These are phyloP conservation scores for Ustilago esculenta DNA, from an alignment of 1,284 basidiomycete genomes.

Conservation along the genomic window DNA sequence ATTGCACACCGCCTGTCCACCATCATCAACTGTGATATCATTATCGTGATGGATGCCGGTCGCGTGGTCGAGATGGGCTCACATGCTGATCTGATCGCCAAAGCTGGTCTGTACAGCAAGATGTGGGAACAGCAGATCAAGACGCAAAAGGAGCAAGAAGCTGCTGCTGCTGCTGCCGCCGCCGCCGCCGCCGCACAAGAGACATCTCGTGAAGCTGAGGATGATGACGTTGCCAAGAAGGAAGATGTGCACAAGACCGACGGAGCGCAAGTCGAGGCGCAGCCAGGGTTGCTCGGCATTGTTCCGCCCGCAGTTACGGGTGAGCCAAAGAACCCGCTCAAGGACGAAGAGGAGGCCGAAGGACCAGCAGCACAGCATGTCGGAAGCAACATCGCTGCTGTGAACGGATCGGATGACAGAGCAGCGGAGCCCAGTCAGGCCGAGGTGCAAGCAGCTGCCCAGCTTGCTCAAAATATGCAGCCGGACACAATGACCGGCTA, in stretches of 20 bases:
- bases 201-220: conserved; percentile 2
- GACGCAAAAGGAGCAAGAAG: conserved; percentile 63
- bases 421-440: conserved; percentile 11
- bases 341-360: background rate
- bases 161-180: conserved; percentile 41
- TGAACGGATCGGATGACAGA: background rate
- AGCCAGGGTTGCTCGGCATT: conserved; percentile 42
- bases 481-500: background rate
- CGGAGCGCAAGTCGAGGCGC: conserved; percentile 1
- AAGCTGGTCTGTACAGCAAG: conserved; percentile 52
- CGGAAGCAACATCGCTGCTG: background rate
- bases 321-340: conserved; percentile 35
- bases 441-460: conserved; percentile 18
- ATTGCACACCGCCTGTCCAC: conserved; percentile 66
- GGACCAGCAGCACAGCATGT: background rate
- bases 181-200: too few species aligned
- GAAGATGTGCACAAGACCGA: background rate
- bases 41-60: conserved; percentile 59
- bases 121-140: conserved; percentile 66
- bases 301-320: conserved; percentile 41
- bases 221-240: conserved; percentile 8
- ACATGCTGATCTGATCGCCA: conserved; percentile 60
- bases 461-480: conserved; percentile 14
- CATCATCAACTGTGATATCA: conserved; percentile 65
- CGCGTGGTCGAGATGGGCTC: conserved; percentile 59